Conservation (phyloP, 306 rosid genomes). For the Begonia fuchsioides region DNA sequence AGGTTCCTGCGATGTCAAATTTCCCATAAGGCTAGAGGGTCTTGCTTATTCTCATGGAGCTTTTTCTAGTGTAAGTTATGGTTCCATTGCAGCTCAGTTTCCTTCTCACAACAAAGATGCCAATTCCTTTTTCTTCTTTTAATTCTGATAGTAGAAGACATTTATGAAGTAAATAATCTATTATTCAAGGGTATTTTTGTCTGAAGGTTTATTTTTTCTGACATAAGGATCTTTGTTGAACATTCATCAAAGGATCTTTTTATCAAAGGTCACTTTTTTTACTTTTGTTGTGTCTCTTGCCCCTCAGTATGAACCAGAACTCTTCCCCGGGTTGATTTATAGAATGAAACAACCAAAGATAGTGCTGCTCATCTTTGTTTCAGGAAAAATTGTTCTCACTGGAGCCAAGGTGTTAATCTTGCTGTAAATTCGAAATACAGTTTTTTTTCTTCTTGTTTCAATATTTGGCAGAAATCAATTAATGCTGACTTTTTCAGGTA, state of each 20-base stretch:
- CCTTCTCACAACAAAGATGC: too few species aligned
- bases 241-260: too few species aligned
- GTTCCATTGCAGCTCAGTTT: not conserved
- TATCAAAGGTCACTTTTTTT: not conserved
- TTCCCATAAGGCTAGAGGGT: conserved; percentile 87
- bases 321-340: conserved; percentile 90
- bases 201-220: too few species aligned
- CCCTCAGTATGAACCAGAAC: conserved; percentile 84
- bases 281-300: conserved; percentile 1
- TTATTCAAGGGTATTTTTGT: too few species aligned
- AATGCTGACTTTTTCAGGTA: conserved; percentile 30
- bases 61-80: conserved; percentile 67
- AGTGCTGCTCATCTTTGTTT: conserved; percentile 84
- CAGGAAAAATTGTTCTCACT: conserved; percentile 90
- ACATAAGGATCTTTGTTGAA: too few species aligned
- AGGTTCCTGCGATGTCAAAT: conserved; percentile 87
- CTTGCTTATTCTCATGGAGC: conserved; percentile 84
- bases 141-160: too few species aligned
- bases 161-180: too few species aligned
- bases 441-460: too few species aligned
- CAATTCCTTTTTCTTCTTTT: too few species aligned
- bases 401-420: conserved; percentile 69
- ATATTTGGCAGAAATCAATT: not conserved
- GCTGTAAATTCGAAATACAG: too few species aligned
- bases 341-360: conserved; percentile 96